phyloP scores from a whole-genome alignment of 306 rosid genomes.

The Urtica urens region DNA sequence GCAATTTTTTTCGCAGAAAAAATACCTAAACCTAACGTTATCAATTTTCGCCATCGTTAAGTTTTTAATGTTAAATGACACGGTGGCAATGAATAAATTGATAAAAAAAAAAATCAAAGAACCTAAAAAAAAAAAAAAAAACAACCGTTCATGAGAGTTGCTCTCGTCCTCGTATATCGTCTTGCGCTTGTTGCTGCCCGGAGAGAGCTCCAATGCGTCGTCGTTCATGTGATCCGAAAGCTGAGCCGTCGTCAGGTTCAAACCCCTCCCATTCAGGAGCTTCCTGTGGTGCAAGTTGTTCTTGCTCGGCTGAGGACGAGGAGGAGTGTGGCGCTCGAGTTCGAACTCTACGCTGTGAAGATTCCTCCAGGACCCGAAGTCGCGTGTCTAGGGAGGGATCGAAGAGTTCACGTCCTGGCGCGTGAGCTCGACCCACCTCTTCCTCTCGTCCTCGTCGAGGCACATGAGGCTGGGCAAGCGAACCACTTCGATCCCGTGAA shows the following conservation, averaged over 20 bases:
- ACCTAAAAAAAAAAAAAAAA: too few relatives aligned
- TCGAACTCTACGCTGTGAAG: slow-evolving; percentile 81
- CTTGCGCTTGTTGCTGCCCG: slow-evolving; percentile 63
- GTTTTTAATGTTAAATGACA: too few relatives aligned
- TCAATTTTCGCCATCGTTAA: too few relatives aligned
- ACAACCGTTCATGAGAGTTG: too few relatives aligned
- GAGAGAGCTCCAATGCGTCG: too few relatives aligned
- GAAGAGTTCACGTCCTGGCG: slow-evolving; percentile 76
- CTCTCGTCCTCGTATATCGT: too few relatives aligned
- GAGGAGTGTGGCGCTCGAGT: slow-evolving; percentile 79
- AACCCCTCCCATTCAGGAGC: slow-evolving; percentile 72
- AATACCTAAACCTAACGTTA: too few relatives aligned
- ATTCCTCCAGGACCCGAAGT: slow-evolving; percentile 85
- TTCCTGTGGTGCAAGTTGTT: slow-evolving; percentile 46
- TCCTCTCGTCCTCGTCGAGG: slow-evolving; percentile 64
- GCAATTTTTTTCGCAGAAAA: too few relatives aligned
- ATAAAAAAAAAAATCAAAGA: too few relatives aligned
- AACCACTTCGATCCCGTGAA: slow-evolving; percentile 79
- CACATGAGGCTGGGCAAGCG: slow-evolving; percentile 46
- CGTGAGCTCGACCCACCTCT: slow-evolving; percentile 85
- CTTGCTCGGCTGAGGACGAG: slow-evolving; percentile 47
- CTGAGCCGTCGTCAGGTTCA: slow-evolving; percentile 63
- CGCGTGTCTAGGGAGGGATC: slow-evolving; percentile 73
- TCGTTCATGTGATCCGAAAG: slow-evolving; percentile 40
- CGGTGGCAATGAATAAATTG: too few relatives aligned